Conservation (phyloP, 352 stramenopile species). For the Phytophthora syringae region DNA sequence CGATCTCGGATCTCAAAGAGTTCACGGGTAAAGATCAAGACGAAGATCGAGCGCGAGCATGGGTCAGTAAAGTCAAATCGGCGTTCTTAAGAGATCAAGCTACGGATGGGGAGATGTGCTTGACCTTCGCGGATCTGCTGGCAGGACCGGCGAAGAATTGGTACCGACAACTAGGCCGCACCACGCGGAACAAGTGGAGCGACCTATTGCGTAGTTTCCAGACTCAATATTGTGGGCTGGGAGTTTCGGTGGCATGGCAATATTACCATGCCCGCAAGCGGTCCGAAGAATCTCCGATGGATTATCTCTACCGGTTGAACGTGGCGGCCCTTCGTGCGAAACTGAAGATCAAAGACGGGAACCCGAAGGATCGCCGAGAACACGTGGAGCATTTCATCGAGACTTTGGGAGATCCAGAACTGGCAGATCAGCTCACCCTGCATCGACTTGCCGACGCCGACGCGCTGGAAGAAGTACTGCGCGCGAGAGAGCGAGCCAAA, state of each 20-base stretch:
- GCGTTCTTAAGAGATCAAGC: constrained; percentile 8
- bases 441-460: neutral
- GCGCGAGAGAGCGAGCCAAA: too few species aligned
- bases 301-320: neutral
- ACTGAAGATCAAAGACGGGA: neutral
- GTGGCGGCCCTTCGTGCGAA: neutral
- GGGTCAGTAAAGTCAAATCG: constrained; percentile 14
- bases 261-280: too few species aligned
- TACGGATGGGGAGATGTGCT: neutral
- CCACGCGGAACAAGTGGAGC: too few species aligned
- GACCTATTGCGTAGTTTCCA: too few species aligned
- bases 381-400: neutral
- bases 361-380: too few species aligned
- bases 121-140: constrained; percentile 4
- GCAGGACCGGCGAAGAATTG: neutral
- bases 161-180: constrained; percentile 2
- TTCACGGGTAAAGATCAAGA: neutral
- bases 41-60: neutral
- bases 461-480: neutral
- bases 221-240: too few species aligned
- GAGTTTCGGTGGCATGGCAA: too few species aligned
- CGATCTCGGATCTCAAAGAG: constrained; percentile 8
- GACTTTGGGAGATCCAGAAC: neutral
- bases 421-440: neutral
- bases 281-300: neutral